Conservation (phyloP, 768 basidiomycete genomes). For the Boletellus emodensis region DNA sequence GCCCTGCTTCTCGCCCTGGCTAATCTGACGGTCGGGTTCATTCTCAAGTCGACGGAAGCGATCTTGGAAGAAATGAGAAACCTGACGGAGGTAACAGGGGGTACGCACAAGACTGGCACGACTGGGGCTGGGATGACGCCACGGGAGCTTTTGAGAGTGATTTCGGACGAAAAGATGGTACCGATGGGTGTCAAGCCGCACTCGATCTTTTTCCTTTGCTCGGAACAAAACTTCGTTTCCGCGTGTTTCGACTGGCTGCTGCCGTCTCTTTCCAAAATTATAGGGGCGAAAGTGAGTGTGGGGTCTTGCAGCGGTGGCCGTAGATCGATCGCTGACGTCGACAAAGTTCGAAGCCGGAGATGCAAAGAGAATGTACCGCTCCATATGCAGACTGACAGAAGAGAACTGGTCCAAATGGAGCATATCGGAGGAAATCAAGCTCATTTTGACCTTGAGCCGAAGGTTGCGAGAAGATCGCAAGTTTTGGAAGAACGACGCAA, state of each 20-base stretch:
- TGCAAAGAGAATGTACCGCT: neutral
- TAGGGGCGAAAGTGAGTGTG: fast-evolving
- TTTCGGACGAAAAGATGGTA: neutral
- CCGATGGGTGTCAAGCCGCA: neutral
- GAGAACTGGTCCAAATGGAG: neutral
- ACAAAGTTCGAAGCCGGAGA: neutral
- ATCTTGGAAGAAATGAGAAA: neutral
- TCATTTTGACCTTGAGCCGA: neutral
- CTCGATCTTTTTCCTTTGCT: constrained; percentile 7
- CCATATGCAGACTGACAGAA: neutral
- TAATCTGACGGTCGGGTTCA: neutral
- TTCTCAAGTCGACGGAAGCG: neutral
- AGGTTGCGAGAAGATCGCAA: neutral
- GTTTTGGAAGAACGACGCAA: neutral
- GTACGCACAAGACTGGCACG: no score
- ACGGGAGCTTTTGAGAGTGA: neutral
- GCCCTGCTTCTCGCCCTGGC: neutral
- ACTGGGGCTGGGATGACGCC: no score
- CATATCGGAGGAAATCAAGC: neutral
- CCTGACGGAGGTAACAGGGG: no score
- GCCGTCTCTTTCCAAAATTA: fast-evolving
- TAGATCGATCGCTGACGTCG: neutral
- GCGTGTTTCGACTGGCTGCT: constrained; percentile 4
- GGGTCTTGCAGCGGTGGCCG: neutral
- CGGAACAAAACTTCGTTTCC: neutral